Evolutionary conservation across 2,329 filamentous ascomycete species (phyloP).

Genomic region (Fusarium chuoi): DNA sequence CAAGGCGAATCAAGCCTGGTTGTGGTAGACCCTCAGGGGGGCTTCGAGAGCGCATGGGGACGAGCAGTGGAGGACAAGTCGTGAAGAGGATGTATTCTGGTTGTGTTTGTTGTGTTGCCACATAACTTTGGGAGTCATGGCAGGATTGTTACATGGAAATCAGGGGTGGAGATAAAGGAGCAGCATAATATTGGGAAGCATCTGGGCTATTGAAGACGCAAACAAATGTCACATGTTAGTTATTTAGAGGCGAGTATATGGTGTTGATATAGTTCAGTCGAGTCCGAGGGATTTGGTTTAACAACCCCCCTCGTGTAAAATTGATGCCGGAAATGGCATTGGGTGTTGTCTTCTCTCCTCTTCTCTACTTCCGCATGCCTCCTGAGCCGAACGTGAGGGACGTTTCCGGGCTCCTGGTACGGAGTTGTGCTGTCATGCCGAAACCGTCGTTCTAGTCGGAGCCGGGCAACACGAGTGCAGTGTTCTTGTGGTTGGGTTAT

Average conservation of each 20-base stretch:
- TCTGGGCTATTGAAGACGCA: slow-evolving; percentile 29
- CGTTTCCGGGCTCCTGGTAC: neutral
- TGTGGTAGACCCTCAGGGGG: slow-evolving; percentile 60
- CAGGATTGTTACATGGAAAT: slow-evolving; percentile 11
- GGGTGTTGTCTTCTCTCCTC: slow-evolving; percentile 33
- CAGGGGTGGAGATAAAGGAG: slow-evolving; percentile 17
- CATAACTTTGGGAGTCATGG: slow-evolving; percentile 30
- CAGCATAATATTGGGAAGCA: slow-evolving; percentile 28
- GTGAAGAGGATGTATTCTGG: slow-evolving; percentile 21
- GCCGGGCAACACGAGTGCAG: neutral
- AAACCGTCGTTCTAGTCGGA: neutral
- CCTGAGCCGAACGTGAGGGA: slow-evolving; percentile 1
- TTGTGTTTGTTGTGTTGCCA: slow-evolving; percentile 15
- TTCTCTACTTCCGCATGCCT: slow-evolving; percentile 1
- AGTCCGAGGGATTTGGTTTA: slow-evolving; percentile 17
- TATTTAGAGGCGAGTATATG: slow-evolving; percentile 9
- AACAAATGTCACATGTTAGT: slow-evolving; percentile 26
- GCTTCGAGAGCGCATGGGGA: slow-evolving; percentile 77
- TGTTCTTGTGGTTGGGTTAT: neutral
- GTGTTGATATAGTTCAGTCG: slow-evolving; percentile 7
- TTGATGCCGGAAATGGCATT: slow-evolving; percentile 38
- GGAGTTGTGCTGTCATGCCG: neutral
- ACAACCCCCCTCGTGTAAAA: slow-evolving; percentile 33
- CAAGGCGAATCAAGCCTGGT: slow-evolving; percentile 62
- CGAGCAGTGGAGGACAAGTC: slow-evolving; percentile 60